These are phyloP conservation scores for Colletotrichum sublineola DNA, from an alignment of 2,329 filamentous ascomycete genomes.

Conservation along the genomic window DNA sequence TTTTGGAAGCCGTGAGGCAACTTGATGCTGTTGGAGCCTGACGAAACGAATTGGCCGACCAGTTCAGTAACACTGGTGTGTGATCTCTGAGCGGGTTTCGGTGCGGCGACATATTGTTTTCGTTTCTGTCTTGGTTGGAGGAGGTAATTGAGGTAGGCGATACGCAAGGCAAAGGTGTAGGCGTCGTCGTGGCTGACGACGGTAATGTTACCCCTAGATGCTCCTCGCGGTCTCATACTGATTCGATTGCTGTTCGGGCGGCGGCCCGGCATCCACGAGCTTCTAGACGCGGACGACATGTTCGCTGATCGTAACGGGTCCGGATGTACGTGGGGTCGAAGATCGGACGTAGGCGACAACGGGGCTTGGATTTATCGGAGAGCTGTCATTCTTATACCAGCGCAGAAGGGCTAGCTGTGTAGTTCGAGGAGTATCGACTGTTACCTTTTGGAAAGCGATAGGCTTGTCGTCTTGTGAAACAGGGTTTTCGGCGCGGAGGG, in stretches of 20 bases:
- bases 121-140: constrained; percentile 91
- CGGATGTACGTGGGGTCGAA: constrained; percentile 29
- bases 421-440: background rate
- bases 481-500: background rate
- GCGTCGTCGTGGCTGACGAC: constrained; percentile 80
- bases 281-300: constrained; percentile 67
- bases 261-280: constrained; percentile 60
- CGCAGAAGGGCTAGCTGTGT: constrained; percentile 33
- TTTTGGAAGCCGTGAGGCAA: constrained; percentile 68
- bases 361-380: constrained; percentile 30
- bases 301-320: constrained; percentile 48
- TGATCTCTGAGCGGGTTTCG: constrained; percentile 70
- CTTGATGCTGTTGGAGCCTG: constrained; percentile 64
- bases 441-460: constrained; percentile 7
- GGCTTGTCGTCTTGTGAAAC: background rate
- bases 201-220: constrained; percentile 57
- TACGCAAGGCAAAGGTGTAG: constrained; percentile 90
- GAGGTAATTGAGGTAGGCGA: constrained; percentile 92
- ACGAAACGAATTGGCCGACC: constrained; percentile 83
- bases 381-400: constrained; percentile 41
- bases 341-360: constrained; percentile 30
- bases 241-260: constrained; percentile 61
- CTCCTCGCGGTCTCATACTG: constrained; percentile 56
- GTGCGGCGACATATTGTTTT: constrained; percentile 83
- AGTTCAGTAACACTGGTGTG: constrained; percentile 86